Conservation (phyloP, 768 basidiomycete genomes). For the Boletus subparvulus region DNA sequence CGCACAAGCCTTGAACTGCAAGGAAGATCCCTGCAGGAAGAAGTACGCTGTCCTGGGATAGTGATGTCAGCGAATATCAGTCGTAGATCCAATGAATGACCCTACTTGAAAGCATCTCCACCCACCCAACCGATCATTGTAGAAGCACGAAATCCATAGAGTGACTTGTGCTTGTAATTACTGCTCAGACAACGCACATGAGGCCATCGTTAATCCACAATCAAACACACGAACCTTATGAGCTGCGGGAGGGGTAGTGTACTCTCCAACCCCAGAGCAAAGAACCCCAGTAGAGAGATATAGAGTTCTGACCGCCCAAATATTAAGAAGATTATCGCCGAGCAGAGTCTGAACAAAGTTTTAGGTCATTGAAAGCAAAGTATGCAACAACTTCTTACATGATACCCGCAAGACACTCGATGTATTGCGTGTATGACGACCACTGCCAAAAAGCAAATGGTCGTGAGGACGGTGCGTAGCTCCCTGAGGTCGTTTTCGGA, state of each 20-base stretch:
- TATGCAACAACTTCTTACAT: conserved; percentile 47
- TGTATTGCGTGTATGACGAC: conserved; percentile 71
- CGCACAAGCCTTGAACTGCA: conserved; percentile 83
- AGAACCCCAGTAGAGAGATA: conserved; percentile 65
- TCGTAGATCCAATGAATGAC: conserved; percentile 8
- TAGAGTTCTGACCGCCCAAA: conserved; percentile 63
- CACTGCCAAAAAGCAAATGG: conserved; percentile 86
- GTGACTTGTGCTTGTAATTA: conserved; percentile 73
- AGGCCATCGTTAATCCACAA: conserved; percentile 12
- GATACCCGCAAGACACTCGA: conserved; percentile 78
- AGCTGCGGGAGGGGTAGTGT: conserved; percentile 85
- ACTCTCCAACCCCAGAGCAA: conserved; percentile 81
- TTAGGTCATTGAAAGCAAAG: conserved; percentile 9
- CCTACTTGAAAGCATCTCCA: conserved; percentile 83
- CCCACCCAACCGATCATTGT: conserved; percentile 82
- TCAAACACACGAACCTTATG: conserved; percentile 51
- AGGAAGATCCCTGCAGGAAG: conserved; percentile 65
- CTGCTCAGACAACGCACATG: conserved; percentile 39
- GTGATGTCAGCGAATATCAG: conserved; percentile 17
- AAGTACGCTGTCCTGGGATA: conserved; percentile 69
- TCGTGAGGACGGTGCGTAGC: conserved; percentile 55
- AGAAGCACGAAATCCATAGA: conserved; percentile 83
- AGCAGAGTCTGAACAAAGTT: conserved; percentile 47
- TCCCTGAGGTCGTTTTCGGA: conserved; percentile 59
- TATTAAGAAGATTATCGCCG: conserved; percentile 73